Percentiles rank a stretch among this genome's conserved stretches.
These are phyloP conservation scores for Porcisia hertigi DNA, from an alignment of 208 protist species.

Conservation along the genomic window DNA sequence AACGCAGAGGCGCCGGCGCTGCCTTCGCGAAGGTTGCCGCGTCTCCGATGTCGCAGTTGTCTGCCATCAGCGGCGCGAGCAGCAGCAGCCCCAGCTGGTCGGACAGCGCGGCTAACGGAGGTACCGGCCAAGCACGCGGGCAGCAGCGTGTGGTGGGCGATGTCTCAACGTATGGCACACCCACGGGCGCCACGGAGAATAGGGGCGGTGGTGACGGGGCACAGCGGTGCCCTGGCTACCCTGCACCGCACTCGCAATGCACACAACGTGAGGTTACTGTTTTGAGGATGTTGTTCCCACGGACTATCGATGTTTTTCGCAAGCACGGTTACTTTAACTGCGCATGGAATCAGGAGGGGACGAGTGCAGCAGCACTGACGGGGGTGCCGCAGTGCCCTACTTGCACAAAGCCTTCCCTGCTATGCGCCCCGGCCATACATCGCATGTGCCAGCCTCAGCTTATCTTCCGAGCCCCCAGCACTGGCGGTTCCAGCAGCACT, in stretches of 20 bases:
- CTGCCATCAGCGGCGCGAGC: constrained; percentile 23
- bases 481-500: neutral
- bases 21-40: constrained; percentile 5
- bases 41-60: constrained; percentile 30
- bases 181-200: neutral
- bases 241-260: constrained; percentile 47
- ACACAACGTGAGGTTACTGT: constrained; percentile 44
- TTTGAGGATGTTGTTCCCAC: constrained; percentile 60
- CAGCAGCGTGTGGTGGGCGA: neutral
- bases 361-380: neutral
- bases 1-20: neutral
- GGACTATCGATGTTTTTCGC: constrained; percentile 49
- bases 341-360: constrained; percentile 32
- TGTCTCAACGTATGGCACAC: neutral
- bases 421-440: constrained; percentile 59
- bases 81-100: constrained; percentile 30
- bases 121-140: neutral
- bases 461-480: constrained; percentile 33
- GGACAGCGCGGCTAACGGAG: constrained; percentile 7
- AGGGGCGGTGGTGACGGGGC: neutral
- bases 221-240: constrained; percentile 38
- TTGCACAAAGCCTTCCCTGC: constrained; percentile 53
- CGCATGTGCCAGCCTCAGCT: constrained; percentile 73
- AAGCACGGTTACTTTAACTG: constrained; percentile 46
- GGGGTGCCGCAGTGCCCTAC: constrained; percentile 43